These are phyloP conservation scores for Strigomonas galati DNA, from an alignment of 208 protist species.

Conservation along the genomic window DNA sequence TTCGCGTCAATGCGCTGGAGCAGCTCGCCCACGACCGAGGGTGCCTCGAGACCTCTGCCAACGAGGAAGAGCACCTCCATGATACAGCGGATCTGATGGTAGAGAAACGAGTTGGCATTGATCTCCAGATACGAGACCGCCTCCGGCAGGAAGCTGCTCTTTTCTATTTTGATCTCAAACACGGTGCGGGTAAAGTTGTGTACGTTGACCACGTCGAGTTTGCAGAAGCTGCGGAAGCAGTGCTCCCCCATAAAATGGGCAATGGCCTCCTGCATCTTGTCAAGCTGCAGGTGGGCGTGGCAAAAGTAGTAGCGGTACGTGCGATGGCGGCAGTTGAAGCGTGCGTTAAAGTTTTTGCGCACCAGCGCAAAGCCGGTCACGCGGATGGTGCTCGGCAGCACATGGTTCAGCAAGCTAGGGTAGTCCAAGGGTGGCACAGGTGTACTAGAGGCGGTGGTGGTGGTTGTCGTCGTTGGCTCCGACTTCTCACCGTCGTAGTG, in stretches of 20 bases:
- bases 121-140: conserved; percentile 88
- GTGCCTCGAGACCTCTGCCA: conserved; percentile 65
- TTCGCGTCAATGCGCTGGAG: conserved; percentile 72
- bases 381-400: conserved; percentile 93
- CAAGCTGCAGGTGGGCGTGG: conserved; percentile 74
- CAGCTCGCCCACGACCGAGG: conserved; percentile 51
- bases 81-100: conserved; percentile 96
- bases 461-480: background rate
- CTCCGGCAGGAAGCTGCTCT: conserved; percentile 52
- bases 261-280: conserved; percentile 89
- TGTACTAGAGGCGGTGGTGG: conserved; percentile 10
- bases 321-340: conserved; percentile 83
- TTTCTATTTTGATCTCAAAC: conserved; percentile 38
- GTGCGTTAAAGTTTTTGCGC: conserved; percentile 85
- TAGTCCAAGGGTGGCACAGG: conserved; percentile 87
- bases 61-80: conserved; percentile 92
- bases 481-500: background rate
- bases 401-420: conserved; percentile 92
- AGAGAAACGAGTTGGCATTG: conserved; percentile 94
- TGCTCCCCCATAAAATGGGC: conserved; percentile 90
- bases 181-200: conserved; percentile 90
- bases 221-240: conserved; percentile 98
- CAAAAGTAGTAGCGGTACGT: conserved; percentile 93
- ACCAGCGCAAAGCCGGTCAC: conserved; percentile 93
- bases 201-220: conserved; percentile 93